Percentiles rank a stretch among this genome's conserved stretches.
Evolutionary conservation across 345 rosid genomes (phyloP).

Genomic region (Toxicodendron radicans): DNA sequence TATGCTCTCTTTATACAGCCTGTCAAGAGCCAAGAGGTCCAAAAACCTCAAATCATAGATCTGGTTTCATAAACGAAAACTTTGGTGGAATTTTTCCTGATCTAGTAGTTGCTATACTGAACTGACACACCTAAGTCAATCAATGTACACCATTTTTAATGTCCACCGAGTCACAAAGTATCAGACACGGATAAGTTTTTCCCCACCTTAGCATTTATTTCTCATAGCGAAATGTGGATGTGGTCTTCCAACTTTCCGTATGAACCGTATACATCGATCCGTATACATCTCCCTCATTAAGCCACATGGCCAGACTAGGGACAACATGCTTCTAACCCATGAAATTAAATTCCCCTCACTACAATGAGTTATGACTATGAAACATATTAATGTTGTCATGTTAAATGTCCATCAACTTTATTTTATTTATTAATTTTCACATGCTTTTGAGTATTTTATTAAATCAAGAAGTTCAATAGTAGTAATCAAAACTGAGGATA

Average conservation of each 20-base stretch:
- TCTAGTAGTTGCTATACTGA: neutral
- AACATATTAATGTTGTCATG: constrained; percentile 3
- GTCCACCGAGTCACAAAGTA: constrained; percentile 35
- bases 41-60: constrained; percentile 18
- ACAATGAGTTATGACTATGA: neutral
- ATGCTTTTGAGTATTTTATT: neutral
- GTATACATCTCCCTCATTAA: constrained; percentile 10
- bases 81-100: neutral
- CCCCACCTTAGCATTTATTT: constrained; percentile 24
- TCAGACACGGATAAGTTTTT: constrained; percentile 8
- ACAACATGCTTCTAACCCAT: neutral
- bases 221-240: constrained; percentile 9
- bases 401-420: neutral
- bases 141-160: constrained; percentile 12
- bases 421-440: neutral
- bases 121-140: neutral
- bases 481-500: neutral
- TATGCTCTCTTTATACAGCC: constrained; percentile 23
- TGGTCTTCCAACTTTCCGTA: constrained; percentile 27
- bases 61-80: constrained; percentile 9
- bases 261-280: constrained; percentile 27
- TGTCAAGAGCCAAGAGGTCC: constrained; percentile 18
- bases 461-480: neutral
- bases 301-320: constrained; percentile 35
- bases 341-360: neutral